These are phyloP conservation scores for Cyclostephanos invisitatus DNA, from an alignment of 108 stramenopile genomes.

Conservation along the genomic window DNA sequence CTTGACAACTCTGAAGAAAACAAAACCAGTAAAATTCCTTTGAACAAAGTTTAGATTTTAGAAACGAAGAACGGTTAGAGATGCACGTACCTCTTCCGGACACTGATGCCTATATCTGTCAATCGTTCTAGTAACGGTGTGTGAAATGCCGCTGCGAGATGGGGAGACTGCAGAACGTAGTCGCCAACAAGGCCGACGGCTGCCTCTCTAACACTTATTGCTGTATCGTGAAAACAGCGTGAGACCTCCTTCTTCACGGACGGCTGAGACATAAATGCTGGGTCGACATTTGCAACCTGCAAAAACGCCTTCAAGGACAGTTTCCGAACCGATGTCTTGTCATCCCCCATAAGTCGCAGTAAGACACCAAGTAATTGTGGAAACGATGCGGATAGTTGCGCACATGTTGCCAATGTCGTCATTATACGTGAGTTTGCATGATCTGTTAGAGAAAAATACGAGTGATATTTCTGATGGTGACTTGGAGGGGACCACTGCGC, in stretches of 20 bases:
- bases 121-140: slow-evolving; percentile 75
- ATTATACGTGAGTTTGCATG: slow-evolving; percentile 77
- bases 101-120: slow-evolving; percentile 85
- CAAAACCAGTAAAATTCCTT: neutral
- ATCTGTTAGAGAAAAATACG: slow-evolving; percentile 46
- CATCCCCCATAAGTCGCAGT: slow-evolving; percentile 75
- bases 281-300: slow-evolving; percentile 75
- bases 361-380: slow-evolving; percentile 68
- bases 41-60: neutral
- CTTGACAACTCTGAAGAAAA: slow-evolving; percentile 62
- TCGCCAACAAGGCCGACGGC: slow-evolving; percentile 89
- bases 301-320: slow-evolving; percentile 81
- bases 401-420: slow-evolving; percentile 52
- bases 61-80: neutral
- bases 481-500: slow-evolving; percentile 50
- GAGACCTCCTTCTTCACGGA: slow-evolving; percentile 73
- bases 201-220: slow-evolving; percentile 93
- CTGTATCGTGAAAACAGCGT: slow-evolving; percentile 84
- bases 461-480: slow-evolving; percentile 15
- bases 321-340: slow-evolving; percentile 68
- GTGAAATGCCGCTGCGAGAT: slow-evolving; percentile 84
- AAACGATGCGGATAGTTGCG: slow-evolving; percentile 63
- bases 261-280: slow-evolving; percentile 74
- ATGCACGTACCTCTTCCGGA: slow-evolving; percentile 56
- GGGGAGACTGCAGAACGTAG: slow-evolving; percentile 81